A percentile compares a stretch with the other conserved stretches of the same genome.
phyloP scores from a whole-genome alignment of 1,284 basidiomycete genomes.

The Neonothopanus nambi region DNA sequence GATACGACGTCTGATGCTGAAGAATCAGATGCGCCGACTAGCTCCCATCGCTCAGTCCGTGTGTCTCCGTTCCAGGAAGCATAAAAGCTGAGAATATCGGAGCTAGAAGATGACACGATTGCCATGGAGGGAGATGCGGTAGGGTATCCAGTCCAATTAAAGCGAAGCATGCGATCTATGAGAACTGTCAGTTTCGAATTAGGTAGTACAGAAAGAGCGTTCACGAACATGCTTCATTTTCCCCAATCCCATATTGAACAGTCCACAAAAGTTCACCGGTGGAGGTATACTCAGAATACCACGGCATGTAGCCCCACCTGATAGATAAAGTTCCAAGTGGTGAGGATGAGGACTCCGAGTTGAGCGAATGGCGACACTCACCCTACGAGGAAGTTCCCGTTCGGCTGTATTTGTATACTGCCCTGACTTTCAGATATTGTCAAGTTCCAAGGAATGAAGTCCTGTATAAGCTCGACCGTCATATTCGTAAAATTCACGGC shows the following conservation, averaged over 20 bases:
- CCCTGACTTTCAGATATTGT: constrained; percentile 15
- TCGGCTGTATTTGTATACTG: constrained; percentile 12
- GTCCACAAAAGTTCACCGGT: constrained; percentile 13
- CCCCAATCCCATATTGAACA: constrained; percentile 11
- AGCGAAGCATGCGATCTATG: constrained; percentile 11
- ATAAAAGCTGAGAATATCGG: constrained; percentile 4
- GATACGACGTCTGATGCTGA: constrained; percentile 2
- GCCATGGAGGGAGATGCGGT: constrained; percentile 1
- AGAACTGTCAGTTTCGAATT: background rate
- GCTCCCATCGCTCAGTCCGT: constrained; percentile 7
- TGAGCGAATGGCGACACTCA: too few species aligned
- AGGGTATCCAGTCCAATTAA: constrained; percentile 14
- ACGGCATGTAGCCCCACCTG: constrained; percentile 16
- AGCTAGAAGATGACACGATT: background rate
- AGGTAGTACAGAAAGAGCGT: background rate
- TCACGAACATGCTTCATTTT: constrained; percentile 7
- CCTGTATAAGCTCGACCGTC: constrained; percentile 9
- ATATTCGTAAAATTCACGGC: constrained; percentile 10
- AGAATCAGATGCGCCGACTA: constrained; percentile 5
- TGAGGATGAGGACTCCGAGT: background rate
- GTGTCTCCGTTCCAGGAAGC: constrained; percentile 15
- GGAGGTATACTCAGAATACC: constrained; percentile 9
- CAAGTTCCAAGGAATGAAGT: constrained; percentile 6
- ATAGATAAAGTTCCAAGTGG: background rate
- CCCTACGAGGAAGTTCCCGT: constrained; percentile 16